Percentiles rank a stretch among this genome's conserved stretches.
Conservation (phyloP, 2,329 filamentous ascomycete species). For the Paraconiothyrium sp. region DNA sequence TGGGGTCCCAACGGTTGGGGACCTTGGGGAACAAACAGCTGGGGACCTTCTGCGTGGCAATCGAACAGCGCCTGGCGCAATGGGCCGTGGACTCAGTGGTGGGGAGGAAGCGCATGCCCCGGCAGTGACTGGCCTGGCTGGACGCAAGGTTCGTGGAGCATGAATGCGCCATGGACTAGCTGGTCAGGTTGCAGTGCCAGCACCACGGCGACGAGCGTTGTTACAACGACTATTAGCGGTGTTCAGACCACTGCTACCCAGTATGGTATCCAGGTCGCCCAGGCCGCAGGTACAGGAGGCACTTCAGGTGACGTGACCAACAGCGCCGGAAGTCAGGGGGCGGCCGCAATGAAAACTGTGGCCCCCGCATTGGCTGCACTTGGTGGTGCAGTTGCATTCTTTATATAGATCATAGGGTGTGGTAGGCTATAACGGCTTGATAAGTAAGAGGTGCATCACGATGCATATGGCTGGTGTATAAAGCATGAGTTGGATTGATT, state of each 20-base stretch:
- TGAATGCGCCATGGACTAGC: conserved; percentile 47
- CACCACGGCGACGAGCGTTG: conserved; percentile 43
- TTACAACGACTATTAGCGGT: conserved; percentile 41
- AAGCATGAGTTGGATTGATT: not conserved
- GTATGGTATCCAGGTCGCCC: conserved; percentile 46
- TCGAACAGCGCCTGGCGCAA: conserved; percentile 38
- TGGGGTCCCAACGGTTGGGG: conserved; percentile 32
- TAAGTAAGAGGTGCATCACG: not conserved
- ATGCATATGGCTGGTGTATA: not conserved
- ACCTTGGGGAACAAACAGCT: conserved; percentile 38
- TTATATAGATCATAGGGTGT: not conserved
- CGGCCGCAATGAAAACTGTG: conserved; percentile 27
- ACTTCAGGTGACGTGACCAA: conserved; percentile 8
- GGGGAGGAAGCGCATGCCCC: conserved; percentile 44
- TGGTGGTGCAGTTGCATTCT: conserved; percentile 29
- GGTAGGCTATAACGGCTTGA: conserved; percentile 29
- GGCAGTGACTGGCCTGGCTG: conserved; percentile 49
- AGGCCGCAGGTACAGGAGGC: conserved; percentile 25
- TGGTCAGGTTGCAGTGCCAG: conserved; percentile 45
- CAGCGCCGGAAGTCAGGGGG: conserved; percentile 20
- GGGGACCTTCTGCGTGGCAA: conserved; percentile 40
- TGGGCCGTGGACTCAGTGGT: conserved; percentile 49
- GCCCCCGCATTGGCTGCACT: conserved; percentile 28
- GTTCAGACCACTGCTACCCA: conserved; percentile 32
- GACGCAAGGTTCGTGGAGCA: conserved; percentile 48